Conservation (phyloP, 208 protist species). For the Naegleria gruberi region DNA sequence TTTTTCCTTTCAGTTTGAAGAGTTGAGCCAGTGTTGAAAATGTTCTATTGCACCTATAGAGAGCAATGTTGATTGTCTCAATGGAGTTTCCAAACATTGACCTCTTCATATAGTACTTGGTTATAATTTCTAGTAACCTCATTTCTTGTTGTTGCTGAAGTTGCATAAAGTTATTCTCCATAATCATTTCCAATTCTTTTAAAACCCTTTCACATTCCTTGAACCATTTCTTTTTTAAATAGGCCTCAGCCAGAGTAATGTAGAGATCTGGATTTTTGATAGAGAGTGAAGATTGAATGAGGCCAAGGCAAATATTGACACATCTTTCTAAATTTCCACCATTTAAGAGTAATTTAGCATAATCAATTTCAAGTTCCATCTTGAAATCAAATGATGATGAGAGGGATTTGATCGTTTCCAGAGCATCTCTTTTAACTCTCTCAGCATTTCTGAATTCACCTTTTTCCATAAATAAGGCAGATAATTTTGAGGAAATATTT, state of each 20-base stretch:
- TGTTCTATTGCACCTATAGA: neutral
- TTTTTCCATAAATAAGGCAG: neutral
- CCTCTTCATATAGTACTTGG: neutral
- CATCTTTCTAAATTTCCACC: neutral
- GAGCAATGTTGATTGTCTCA: neutral
- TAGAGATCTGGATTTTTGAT: neutral
- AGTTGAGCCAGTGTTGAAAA: neutral
- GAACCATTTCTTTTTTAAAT: constrained; percentile 12
- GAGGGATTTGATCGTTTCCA: neutral
- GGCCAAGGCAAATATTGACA: neutral
- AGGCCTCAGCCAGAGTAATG: neutral
- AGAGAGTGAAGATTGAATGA: neutral
- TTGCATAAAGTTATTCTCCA: neutral
- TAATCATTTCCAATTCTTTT: neutral
- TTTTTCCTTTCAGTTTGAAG: neutral
- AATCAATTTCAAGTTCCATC: neutral
- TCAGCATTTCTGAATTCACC: constrained; percentile 21
- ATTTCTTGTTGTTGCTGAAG: neutral
- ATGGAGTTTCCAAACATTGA: neutral
- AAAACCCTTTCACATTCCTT: neutral
- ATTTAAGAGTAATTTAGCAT: neutral
- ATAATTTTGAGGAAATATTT: neutral
- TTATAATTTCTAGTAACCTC: neutral
- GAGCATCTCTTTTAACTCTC: neutral
- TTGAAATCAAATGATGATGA: neutral